phyloP scores from a whole-genome alignment of 768 basidiomycete species.

The Jaapia argillacea region DNA sequence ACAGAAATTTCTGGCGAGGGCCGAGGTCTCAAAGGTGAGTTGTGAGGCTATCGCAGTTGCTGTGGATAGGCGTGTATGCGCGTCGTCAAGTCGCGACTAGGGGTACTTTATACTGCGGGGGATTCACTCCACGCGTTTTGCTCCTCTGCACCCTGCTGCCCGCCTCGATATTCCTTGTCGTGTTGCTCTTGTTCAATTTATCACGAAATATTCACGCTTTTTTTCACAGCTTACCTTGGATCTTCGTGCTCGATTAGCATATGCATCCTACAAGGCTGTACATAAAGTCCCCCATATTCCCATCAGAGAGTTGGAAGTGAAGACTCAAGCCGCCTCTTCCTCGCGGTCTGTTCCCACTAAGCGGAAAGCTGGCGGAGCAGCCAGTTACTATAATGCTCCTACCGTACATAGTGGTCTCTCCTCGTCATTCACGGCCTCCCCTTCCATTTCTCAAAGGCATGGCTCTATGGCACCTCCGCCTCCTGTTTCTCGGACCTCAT shows the following conservation, averaged over 20 bases:
- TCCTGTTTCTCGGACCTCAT: conserved; percentile 7
- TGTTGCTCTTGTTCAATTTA: too few relatives aligned
- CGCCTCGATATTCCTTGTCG: too few relatives aligned
- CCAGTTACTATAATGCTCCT: conserved; percentile 37
- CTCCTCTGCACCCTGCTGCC: too few relatives aligned
- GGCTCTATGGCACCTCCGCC: conserved; percentile 37
- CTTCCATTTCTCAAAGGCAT: conserved; percentile 17
- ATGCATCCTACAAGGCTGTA: conserved; percentile 77
- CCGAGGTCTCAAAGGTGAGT: conserved; percentile 75
- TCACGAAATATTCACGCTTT: too few relatives aligned
- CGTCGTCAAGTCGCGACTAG: conserved; percentile 5
- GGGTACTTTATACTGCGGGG: too few relatives aligned
- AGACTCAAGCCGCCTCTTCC: conserved; percentile 30
- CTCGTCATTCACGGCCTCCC: too few relatives aligned
- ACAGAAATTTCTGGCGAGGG: conserved; percentile 68
- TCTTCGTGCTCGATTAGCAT: conserved; percentile 70
- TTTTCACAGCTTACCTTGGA: conserved; percentile 63
- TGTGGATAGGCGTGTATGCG: conserved; percentile 15
- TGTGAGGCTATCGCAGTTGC: conserved; percentile 16
- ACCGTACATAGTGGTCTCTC: conserved; percentile 30
- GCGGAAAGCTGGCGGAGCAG: conserved; percentile 19
- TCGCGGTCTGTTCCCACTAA: conserved; percentile 14
- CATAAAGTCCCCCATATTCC: conserved; percentile 60
- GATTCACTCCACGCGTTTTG: too few relatives aligned
- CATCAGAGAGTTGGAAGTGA: conserved; percentile 64